Conservation (phyloP, 805 yeast genomes). For the Jamesozyma gamospora region DNA sequence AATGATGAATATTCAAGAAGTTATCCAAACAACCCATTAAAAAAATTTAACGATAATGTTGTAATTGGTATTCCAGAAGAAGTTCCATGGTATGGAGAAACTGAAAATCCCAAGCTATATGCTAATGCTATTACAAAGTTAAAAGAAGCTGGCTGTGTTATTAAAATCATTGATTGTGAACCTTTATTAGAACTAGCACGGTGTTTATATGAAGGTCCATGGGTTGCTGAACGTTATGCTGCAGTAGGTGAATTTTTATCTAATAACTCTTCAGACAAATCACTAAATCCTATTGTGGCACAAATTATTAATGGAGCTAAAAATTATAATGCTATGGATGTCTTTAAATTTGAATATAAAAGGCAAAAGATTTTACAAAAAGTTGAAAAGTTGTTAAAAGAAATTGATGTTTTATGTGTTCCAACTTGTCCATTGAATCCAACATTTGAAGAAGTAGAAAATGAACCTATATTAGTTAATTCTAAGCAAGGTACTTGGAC, state of each 20-base stretch:
- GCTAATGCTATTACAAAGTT: conserved; percentile 49
- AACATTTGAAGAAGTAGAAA: conserved; percentile 56
- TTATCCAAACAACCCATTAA: conserved; percentile 56
- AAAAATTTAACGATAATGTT: conserved; percentile 48
- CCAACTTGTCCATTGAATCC: conserved; percentile 96
- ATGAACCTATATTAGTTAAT: conserved; percentile 75
- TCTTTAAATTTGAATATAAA: conserved; percentile 77
- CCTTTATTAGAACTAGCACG: conserved; percentile 73
- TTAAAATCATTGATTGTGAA: conserved; percentile 58
- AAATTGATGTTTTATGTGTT: conserved; percentile 68
- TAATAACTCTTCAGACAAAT: conserved; percentile 55
- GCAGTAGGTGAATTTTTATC: conserved; percentile 68
- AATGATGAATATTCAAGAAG: conserved; percentile 74
- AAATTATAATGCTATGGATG: conserved; percentile 68
- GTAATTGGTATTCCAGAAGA: conserved; percentile 67
- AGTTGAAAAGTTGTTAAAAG: conserved; percentile 43
- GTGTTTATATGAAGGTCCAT: conserved; percentile 92
- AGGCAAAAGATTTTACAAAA: conserved; percentile 69
- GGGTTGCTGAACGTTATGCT: conserved; percentile 93
- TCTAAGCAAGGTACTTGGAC: conserved; percentile 97
- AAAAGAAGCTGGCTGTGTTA: conserved; percentile 44
- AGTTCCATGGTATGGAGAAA: conserved; percentile 74
- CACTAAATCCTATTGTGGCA: conserved; percentile 77
- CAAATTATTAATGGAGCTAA: conserved; percentile 72
- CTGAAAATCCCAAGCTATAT: conserved; percentile 63